Conservation (phyloP, 176 grass and related monocot genomes). For the Eleusine coracana region DNA sequence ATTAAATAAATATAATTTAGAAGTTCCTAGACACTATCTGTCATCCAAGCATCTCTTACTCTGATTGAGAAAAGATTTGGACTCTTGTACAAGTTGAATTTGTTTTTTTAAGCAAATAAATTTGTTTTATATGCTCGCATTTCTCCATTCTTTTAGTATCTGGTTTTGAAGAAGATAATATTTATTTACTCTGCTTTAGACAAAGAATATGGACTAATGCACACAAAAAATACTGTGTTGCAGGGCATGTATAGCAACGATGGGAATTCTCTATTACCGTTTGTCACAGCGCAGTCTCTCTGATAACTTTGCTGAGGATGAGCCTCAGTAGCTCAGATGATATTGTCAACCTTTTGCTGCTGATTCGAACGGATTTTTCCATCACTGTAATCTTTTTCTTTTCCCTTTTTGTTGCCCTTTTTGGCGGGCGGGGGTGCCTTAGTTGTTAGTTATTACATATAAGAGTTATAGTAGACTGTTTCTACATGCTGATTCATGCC, state of each 20-base stretch:
- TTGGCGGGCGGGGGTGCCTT: constrained; percentile 32
- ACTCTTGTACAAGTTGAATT: not conserved
- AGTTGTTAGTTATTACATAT: constrained; percentile 43
- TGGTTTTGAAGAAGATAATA: not conserved
- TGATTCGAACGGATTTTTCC: constrained; percentile 42
- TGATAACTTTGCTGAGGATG: constrained; percentile 68
- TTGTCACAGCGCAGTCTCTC: constrained; percentile 83
- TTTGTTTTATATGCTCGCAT: not conserved
- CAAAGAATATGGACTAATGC: constrained; percentile 28
- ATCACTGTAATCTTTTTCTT: constrained; percentile 36
- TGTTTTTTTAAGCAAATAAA: no score
- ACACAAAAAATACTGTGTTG: constrained; percentile 27
- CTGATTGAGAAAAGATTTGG: not conserved
- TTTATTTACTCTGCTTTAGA: not conserved
- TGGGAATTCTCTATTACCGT: constrained; percentile 92
- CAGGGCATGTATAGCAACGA: constrained; percentile 97
- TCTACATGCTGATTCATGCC: constrained; percentile 38
- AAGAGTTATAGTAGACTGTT: constrained; percentile 49
- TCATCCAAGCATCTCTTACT: not conserved
- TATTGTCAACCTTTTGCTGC: constrained; percentile 14
- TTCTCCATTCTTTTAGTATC: not conserved
- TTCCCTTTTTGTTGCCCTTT: constrained; percentile 27
- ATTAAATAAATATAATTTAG: not conserved
- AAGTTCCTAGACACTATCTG: not conserved
- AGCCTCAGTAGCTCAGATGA: constrained; percentile 60